Evolutionary conservation across 805 yeast species (phyloP).

Genomic region (Yarrowia keelungensis): DNA sequence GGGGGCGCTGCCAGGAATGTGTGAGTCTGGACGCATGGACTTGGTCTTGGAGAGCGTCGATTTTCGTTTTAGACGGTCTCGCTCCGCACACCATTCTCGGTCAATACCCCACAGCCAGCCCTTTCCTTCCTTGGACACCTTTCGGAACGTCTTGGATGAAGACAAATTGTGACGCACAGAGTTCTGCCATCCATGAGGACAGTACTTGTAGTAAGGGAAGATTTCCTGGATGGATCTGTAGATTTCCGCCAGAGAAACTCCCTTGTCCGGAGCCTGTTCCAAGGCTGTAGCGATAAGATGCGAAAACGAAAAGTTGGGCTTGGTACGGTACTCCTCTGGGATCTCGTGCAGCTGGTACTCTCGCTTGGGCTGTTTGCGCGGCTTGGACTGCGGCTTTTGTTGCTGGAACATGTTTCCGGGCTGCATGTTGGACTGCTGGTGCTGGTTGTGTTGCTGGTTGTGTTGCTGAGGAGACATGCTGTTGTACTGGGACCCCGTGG

Average conservation of each 20-base stretch:
- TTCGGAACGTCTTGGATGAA: constrained; percentile 81
- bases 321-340: constrained; percentile 83
- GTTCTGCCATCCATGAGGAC: constrained; percentile 98
- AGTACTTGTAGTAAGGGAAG: constrained; percentile 89
- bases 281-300: constrained; percentile 81
- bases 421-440: constrained; percentile 20
- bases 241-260: constrained; percentile 84
- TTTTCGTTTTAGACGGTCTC: constrained; percentile 74
- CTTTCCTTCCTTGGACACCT: constrained; percentile 84
- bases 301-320: constrained; percentile 84
- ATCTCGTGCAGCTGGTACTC: constrained; percentile 81
- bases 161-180: constrained; percentile 90
- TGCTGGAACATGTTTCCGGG: constrained; percentile 33
- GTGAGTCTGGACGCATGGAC: constrained; percentile 11
- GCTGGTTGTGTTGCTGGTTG: constrained; percentile 9
- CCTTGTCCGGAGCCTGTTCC: constrained; percentile 69
- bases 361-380: constrained; percentile 57
- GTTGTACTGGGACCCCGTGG: constrained; percentile 33
- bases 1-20: constrained; percentile 29
- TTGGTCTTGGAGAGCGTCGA: constrained; percentile 39
- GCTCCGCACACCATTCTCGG: constrained; percentile 80
- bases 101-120: constrained; percentile 96
- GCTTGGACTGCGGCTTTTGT: constrained; percentile 41
- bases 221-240: constrained; percentile 84
- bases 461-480: constrained; percentile 5